Evolutionary conservation across 768 basidiomycete genomes (phyloP).

Genomic region (Psilocybe cyanescens): DNA sequence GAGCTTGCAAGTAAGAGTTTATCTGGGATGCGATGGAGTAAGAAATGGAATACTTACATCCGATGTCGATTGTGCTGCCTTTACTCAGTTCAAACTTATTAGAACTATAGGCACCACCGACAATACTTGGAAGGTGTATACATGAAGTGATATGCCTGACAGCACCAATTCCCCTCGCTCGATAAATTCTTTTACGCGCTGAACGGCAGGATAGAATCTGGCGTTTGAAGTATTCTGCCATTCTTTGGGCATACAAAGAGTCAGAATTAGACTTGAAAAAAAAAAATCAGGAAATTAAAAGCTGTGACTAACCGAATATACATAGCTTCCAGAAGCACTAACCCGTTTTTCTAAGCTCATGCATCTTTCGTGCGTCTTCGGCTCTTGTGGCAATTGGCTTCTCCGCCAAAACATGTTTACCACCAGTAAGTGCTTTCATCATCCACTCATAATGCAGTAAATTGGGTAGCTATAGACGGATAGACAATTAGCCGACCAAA

Average conservation of each 20-base stretch:
- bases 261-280: too few species aligned
- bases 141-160: slow-evolving; percentile 43
- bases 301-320: slow-evolving; percentile 48
- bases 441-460: slow-evolving; percentile 70
- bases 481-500: too few species aligned
- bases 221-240: too few species aligned
- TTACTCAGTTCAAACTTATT: slow-evolving; percentile 7
- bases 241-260: too few species aligned
- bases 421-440: slow-evolving; percentile 59
- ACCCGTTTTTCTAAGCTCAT: slow-evolving; percentile 46
- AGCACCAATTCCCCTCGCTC: slow-evolving; percentile 55
- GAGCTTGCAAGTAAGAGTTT: too few species aligned
- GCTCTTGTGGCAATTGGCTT: slow-evolving; percentile 58
- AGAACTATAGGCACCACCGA: slow-evolving; percentile 24
- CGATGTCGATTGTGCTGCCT: slow-evolving; percentile 38
- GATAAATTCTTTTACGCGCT: slow-evolving; percentile 54
- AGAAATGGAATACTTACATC: slow-evolving; percentile 51
- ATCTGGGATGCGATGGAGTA: background rate
- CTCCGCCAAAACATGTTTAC: slow-evolving; percentile 69
- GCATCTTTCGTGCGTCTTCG: slow-evolving; percentile 55
- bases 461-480: slow-evolving; percentile 43
- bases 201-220: slow-evolving; percentile 68
- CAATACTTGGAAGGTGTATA: slow-evolving; percentile 33
- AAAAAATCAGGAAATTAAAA: too few species aligned
- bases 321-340: slow-evolving; percentile 63